Conservation (phyloP, 345 rosid species). For the Raphanus raphanistrum region DNA sequence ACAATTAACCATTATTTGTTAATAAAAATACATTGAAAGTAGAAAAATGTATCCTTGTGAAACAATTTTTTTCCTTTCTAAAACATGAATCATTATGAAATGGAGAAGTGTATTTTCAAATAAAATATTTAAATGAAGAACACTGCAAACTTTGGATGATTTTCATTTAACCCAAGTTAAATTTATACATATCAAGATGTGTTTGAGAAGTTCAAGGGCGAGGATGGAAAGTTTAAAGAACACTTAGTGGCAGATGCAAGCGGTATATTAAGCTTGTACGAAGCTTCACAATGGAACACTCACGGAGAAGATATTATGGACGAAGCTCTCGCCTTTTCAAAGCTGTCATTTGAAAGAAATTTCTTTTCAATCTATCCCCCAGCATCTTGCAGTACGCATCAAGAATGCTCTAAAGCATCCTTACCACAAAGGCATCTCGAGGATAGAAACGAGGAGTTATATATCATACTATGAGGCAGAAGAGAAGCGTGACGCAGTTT, state of each 20-base stretch:
- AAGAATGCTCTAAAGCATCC: slow-evolving; percentile 24
- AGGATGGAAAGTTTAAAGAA: slow-evolving; percentile 15
- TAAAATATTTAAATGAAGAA: no score
- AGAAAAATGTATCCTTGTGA: no score
- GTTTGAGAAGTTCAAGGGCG: slow-evolving; percentile 22
- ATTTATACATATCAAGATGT: slow-evolving; percentile 19
- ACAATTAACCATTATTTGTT: no score
- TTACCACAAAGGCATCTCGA: slow-evolving; percentile 25
- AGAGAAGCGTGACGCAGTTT: neutral
- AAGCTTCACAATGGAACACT: slow-evolving; percentile 30
- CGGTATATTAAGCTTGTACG: slow-evolving; percentile 25
- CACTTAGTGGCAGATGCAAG: neutral
- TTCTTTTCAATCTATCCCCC: neutral
- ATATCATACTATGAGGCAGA: slow-evolving; percentile 21
- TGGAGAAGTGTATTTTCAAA: no score
- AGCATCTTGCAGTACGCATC: slow-evolving; percentile 7
- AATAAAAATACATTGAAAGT: no score
- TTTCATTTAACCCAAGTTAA: neutral
- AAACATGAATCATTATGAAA: no score
- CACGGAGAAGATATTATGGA: slow-evolving; percentile 6
- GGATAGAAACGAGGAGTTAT: slow-evolving; percentile 28
- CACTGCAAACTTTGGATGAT: neutral
- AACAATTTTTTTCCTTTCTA: no score
- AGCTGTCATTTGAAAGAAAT: neutral
- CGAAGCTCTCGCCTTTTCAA: slow-evolving; percentile 21